Conservation (phyloP, 257 asterid genomes). For the Thymus mandschuricus region DNA sequence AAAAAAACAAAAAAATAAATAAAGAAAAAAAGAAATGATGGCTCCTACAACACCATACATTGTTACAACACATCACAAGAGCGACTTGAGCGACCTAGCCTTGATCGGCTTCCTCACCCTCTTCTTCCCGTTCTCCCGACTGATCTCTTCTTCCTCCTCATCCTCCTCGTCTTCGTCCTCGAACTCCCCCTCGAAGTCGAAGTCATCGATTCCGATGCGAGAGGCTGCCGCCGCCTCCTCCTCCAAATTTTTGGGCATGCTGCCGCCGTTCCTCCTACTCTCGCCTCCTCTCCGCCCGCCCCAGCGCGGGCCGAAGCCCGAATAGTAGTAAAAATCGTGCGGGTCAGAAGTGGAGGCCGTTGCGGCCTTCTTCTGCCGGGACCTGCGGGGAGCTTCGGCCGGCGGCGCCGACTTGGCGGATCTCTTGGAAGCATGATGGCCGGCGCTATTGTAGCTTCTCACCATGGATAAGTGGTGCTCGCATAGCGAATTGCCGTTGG, state of each 20-base stretch:
- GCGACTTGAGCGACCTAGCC: conserved; percentile 77
- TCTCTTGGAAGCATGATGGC: conserved; percentile 30
- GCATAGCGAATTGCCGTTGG: conserved; percentile 45
- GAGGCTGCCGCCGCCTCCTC: conserved; percentile 13
- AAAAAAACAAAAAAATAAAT: too few species aligned
- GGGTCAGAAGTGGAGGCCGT: conserved; percentile 42
- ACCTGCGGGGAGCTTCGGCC: conserved; percentile 28
- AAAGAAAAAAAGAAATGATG: neutral
- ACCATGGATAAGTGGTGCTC: conserved; percentile 47
- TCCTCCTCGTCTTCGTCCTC: conserved; percentile 37
- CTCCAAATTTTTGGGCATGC: neutral
- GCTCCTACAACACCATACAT: conserved; percentile 15
- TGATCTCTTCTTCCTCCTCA: conserved; percentile 30
- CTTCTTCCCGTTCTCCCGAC: conserved; percentile 35
- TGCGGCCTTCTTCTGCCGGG: conserved; percentile 42
- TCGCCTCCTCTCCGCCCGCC: conserved; percentile 56
- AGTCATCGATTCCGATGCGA: conserved; percentile 23
- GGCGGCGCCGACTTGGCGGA: conserved; percentile 11
- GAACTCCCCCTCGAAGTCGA: conserved; percentile 42
- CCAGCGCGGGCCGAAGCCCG: conserved; percentile 84
- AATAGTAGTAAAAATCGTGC: conserved; percentile 62
- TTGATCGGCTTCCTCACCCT: conserved; percentile 65
- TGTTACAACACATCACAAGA: conserved; percentile 49
- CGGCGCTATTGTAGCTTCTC: conserved; percentile 31
- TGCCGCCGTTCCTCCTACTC: neutral